Evolutionary conservation across 164 flowering plant genomes (phyloP).

Genomic region (Cinnamomum chago): DNA sequence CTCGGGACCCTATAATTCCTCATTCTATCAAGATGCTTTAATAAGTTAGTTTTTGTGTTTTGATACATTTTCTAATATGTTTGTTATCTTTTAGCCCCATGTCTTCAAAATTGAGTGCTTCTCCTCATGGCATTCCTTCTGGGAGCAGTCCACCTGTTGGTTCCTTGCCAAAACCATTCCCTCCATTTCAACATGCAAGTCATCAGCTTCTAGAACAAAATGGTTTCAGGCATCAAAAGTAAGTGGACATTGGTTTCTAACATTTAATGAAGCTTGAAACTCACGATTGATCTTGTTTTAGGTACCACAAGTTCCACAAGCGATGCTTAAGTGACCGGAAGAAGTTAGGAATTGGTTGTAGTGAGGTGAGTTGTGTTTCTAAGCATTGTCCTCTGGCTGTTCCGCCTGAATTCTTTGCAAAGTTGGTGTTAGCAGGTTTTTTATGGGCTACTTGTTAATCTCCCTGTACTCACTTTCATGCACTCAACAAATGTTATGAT

Average conservation of each 20-base stretch:
- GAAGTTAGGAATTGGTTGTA: conserved; percentile 89
- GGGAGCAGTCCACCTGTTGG: conserved; percentile 93
- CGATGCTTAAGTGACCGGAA: conserved; percentile 81
- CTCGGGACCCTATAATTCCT: too few species aligned
- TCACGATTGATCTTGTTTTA: conserved; percentile 20
- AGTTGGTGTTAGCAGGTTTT: too few species aligned
- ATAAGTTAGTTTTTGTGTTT: neutral
- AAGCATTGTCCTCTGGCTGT: neutral
- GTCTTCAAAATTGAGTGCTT: conserved; percentile 68
- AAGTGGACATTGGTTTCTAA: conserved; percentile 20
- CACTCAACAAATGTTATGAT: neutral
- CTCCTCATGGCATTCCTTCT: conserved; percentile 62
- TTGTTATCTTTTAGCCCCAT: conserved; percentile 38
- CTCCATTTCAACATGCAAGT: conserved; percentile 97
- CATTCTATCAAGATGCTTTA: too few species aligned
- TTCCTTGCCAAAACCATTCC: conserved; percentile 84
- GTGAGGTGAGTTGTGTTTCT: conserved; percentile 57
- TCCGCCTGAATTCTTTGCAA: neutral
- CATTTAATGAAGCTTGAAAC: neutral
- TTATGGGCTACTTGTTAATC: neutral
- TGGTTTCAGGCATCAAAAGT: conserved; percentile 94
- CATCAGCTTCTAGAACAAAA: conserved; percentile 92
- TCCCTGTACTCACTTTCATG: neutral
- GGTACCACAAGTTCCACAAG: conserved; percentile 84
- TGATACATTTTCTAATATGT: neutral